Percentiles rank a stretch among this genome's conserved stretches.
These are phyloP conservation scores for Spergularia marina DNA, from an alignment of 148 eudicot species.

Conservation along the genomic window DNA sequence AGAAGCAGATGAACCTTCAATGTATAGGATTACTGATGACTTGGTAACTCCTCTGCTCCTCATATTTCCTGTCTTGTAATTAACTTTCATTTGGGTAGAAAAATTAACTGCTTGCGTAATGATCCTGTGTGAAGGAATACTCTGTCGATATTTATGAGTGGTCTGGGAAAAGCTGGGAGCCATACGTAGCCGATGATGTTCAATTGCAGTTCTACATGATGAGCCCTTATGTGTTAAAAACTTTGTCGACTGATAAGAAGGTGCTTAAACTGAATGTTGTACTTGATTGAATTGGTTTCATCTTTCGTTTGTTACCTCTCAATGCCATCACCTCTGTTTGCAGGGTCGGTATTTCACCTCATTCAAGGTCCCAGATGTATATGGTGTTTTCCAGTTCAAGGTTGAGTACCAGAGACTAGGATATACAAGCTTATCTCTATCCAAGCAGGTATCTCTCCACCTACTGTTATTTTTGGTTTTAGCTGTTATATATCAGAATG, in stretches of 20 bases:
- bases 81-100: neutral
- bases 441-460: conserved; percentile 65
- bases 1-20: conserved; percentile 36
- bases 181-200: conserved; percentile 42
- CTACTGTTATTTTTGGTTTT: neutral
- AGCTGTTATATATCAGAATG: neutral
- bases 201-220: conserved; percentile 48
- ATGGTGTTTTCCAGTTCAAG: conserved; percentile 97
- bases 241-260: conserved; percentile 39
- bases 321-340: conserved; percentile 10
- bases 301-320: conserved; percentile 1
- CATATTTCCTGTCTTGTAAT: neutral
- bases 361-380: conserved; percentile 91
- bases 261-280: conserved; percentile 12
- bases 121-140: conserved; percentile 31
- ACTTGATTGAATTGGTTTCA: neutral
- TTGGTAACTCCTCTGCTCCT: conserved; percentile 20
- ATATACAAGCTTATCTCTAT: conserved; percentile 77
- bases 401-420: conserved; percentile 91
- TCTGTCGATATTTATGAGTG: conserved; percentile 43
- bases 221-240: conserved; percentile 47
- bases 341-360: conserved; percentile 76
- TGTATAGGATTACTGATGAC: conserved; percentile 38
- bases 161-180: conserved; percentile 43
- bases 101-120: neutral